Evolutionary conservation across 768 basidiomycete genomes (phyloP).

Genomic region (Kwoniella botswanensis): DNA sequence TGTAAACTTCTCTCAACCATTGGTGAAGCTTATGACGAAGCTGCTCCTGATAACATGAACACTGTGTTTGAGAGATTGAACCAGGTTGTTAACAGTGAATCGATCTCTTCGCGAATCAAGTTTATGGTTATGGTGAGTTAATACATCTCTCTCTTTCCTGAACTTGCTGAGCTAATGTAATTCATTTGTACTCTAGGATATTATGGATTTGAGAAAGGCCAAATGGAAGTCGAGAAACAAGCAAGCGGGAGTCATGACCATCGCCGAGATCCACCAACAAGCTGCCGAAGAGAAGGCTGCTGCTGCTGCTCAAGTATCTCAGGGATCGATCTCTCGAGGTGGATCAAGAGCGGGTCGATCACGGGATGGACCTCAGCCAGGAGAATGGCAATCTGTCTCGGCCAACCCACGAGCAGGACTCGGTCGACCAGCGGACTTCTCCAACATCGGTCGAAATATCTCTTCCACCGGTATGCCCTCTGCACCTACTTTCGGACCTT

Average conservation of each 20-base stretch:
- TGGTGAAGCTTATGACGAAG: slow-evolving; percentile 78
- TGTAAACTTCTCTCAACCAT: slow-evolving; percentile 92
- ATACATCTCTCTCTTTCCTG: neutral
- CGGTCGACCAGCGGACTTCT: slow-evolving; percentile 50
- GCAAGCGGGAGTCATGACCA: slow-evolving; percentile 79
- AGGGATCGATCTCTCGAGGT: slow-evolving; percentile 81
- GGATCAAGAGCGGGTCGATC: slow-evolving; percentile 86
- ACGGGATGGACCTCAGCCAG: slow-evolving; percentile 62
- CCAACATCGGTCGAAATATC: slow-evolving; percentile 57
- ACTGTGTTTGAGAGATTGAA: slow-evolving; percentile 92
- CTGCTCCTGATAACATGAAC: slow-evolving; percentile 84
- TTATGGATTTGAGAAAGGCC: slow-evolving; percentile 82
- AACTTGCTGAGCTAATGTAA: neutral
- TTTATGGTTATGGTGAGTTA: slow-evolving; percentile 88
- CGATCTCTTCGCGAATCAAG: slow-evolving; percentile 83
- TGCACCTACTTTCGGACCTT: slow-evolving; percentile 79
- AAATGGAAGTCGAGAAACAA: slow-evolving; percentile 77
- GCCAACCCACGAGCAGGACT: slow-evolving; percentile 64
- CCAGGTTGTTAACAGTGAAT: slow-evolving; percentile 73
- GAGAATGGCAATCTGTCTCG: slow-evolving; percentile 81
- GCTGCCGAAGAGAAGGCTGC: slow-evolving; percentile 74
- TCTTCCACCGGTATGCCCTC: slow-evolving; percentile 62
- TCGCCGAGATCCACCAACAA: slow-evolving; percentile 81
- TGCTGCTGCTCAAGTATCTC: slow-evolving; percentile 67
- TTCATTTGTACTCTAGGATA: slow-evolving; percentile 66